A percentile compares a stretch with the other conserved stretches of the same genome.
Conservation (phyloP, 176 grass and related monocot genomes). For the Tillandsia leiboldiana region DNA sequence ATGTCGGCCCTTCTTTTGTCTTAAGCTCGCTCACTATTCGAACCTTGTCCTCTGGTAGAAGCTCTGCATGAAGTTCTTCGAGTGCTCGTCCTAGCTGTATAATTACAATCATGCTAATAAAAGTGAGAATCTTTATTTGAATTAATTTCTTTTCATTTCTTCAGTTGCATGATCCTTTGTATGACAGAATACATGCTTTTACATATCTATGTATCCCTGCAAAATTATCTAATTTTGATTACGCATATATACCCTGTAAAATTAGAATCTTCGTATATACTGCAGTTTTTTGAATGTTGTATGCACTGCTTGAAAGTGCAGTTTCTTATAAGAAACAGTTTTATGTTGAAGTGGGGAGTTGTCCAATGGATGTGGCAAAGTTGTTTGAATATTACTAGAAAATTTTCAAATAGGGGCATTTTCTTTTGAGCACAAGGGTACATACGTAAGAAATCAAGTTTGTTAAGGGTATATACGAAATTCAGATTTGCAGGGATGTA, state of each 20-base stretch:
- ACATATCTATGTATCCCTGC: not conserved
- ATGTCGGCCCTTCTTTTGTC: slow-evolving; percentile 41
- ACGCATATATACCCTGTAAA: no score
- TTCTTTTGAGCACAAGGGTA: no score
- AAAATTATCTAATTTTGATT: not conserved
- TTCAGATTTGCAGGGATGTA: not conserved
- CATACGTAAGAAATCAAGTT: not conserved
- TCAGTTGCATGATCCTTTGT: not conserved
- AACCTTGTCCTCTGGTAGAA: slow-evolving; percentile 87
- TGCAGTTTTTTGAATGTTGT: no score
- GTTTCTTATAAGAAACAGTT: not conserved
- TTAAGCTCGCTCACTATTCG: slow-evolving; percentile 64
- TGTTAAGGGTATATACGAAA: not conserved
- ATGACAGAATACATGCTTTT: no score
- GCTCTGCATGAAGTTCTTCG: slow-evolving; percentile 60
- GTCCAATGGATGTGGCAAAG: no score
- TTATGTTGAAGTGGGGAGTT: no score
- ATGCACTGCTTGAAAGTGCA: not conserved
- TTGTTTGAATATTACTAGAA: no score
- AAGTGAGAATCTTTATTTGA: no score
- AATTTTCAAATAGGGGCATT: no score
- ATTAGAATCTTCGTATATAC: no score
- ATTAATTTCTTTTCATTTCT: no score
- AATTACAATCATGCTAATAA: no score
- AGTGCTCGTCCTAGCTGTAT: slow-evolving; percentile 60